A percentile compares a stretch with the other conserved stretches of the same genome.
Evolutionary conservation across 2,329 filamentous ascomycete genomes (phyloP).

Genomic region (Lasiodiplodia theobromae): DNA sequence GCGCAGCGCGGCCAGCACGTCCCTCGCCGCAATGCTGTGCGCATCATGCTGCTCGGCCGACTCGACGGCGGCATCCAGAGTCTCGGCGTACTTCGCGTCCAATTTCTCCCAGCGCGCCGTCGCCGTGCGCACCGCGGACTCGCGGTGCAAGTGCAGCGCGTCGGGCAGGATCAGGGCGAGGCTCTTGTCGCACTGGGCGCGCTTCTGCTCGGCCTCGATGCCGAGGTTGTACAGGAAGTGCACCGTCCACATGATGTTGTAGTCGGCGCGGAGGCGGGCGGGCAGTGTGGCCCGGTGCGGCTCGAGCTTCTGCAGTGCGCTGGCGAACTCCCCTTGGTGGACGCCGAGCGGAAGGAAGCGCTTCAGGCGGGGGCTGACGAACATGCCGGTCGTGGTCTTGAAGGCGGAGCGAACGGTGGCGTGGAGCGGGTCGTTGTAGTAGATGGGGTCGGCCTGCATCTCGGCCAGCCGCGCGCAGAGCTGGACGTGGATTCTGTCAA

Average conservation of each 20-base stretch:
- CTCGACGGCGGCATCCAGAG: not conserved
- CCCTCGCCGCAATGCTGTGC: not conserved
- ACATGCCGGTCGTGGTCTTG: too few relatives aligned
- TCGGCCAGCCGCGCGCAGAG: not conserved
- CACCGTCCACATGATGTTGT: too few relatives aligned
- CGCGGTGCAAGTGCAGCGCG: not conserved
- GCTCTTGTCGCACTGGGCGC: not conserved
- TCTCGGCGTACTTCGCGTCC: too few relatives aligned
- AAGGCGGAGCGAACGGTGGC: too few relatives aligned
- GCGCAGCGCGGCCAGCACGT: not conserved
- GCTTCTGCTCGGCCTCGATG: not conserved
- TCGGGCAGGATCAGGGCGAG: not conserved
- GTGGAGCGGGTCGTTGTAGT: not conserved
- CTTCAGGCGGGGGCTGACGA: too few relatives aligned
- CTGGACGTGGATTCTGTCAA: accelerated
- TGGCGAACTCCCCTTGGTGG: too few relatives aligned
- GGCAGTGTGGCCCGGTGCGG: too few relatives aligned
- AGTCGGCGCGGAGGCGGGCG: too few relatives aligned
- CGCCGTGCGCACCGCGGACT: not conserved
- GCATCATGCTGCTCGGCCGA: not conserved
- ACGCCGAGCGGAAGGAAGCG: too few relatives aligned
- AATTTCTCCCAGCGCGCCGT: not conserved
- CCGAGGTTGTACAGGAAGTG: too few relatives aligned
- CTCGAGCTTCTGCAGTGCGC: too few relatives aligned
- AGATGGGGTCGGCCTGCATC: not conserved